These are phyloP conservation scores for Saccharomyces hybrid DNA, from an alignment of 1,139 yeast genomes.

Conservation along the genomic window DNA sequence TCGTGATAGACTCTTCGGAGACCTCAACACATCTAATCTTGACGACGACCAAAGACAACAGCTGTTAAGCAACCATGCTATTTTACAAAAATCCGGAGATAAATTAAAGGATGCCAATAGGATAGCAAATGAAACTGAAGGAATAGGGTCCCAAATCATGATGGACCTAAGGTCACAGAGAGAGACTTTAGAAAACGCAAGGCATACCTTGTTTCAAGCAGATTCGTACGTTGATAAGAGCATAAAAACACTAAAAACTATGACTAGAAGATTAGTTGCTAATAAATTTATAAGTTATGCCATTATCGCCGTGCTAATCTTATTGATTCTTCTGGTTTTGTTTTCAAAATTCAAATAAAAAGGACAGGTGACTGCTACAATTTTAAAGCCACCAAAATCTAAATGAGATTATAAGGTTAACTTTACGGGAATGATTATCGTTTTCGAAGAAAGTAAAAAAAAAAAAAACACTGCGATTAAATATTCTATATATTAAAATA, in stretches of 20 bases:
- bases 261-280: conserved; percentile 94
- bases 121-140: conserved; percentile 86
- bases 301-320: conserved; percentile 80
- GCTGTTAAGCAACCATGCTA: conserved; percentile 66
- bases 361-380: not conserved
- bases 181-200: conserved; percentile 79
- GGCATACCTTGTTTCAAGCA: conserved; percentile 80
- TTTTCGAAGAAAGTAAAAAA: not conserved
- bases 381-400: not conserved
- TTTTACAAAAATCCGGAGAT: conserved; percentile 76
- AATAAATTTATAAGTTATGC: conserved; percentile 89
- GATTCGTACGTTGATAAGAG: conserved; percentile 90
- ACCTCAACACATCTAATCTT: conserved; percentile 24
- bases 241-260: conserved; percentile 74
- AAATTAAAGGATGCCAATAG: conserved; percentile 83
- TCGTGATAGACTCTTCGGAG: conserved; percentile 22
- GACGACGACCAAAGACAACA: conserved; percentile 73
- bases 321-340: conserved; percentile 75
- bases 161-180: conserved; percentile 87
- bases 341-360: conserved; percentile 59
- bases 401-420: not conserved
- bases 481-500: not conserved
- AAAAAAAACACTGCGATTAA: not conserved
- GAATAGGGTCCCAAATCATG: conserved; percentile 83
- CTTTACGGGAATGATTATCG: not conserved